Evolutionary conservation across 2,329 filamentous ascomycete species (phyloP).

Genomic region (Beauveria caledonica): DNA sequence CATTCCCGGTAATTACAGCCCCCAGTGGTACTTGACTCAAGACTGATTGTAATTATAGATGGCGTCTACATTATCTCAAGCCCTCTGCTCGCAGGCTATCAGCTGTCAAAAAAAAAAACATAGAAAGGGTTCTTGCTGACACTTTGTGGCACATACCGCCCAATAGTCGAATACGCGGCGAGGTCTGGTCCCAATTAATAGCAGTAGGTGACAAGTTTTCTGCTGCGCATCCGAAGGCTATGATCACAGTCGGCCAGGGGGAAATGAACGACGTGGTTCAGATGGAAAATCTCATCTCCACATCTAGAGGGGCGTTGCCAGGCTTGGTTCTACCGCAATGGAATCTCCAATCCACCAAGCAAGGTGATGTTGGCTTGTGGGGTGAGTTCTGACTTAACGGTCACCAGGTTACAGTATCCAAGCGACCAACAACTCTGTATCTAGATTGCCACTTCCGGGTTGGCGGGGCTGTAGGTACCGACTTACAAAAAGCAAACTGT

Average conservation of each 20-base stretch:
- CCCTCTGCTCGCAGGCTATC: not conserved
- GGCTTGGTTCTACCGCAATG: not conserved
- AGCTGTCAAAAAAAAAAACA: no score
- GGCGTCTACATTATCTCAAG: not conserved
- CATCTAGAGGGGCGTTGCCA: not conserved
- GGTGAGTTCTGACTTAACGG: not conserved
- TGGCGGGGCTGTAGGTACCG: not conserved
- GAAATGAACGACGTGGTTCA: not conserved
- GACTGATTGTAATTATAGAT: not conserved
- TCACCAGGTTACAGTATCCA: no score
- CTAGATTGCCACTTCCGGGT: not conserved
- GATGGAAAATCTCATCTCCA: not conserved
- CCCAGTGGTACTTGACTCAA: no score
- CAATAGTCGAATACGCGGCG: not conserved
- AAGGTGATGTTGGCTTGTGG: not conserved
- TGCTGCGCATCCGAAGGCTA: not conserved
- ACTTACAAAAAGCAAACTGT: not conserved
- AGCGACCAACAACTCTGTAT: not conserved
- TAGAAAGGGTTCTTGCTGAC: no score
- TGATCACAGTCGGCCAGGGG: not conserved
- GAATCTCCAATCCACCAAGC: not conserved
- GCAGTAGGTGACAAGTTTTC: not conserved
- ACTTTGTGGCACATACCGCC: no score
- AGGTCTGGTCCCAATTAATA: not conserved
- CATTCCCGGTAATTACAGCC: not conserved